Percentiles rank a stretch among this genome's conserved stretches.
phyloP scores from a whole-genome alignment of 2,329 filamentous ascomycete species.

The Aspergillus glaucus region DNA sequence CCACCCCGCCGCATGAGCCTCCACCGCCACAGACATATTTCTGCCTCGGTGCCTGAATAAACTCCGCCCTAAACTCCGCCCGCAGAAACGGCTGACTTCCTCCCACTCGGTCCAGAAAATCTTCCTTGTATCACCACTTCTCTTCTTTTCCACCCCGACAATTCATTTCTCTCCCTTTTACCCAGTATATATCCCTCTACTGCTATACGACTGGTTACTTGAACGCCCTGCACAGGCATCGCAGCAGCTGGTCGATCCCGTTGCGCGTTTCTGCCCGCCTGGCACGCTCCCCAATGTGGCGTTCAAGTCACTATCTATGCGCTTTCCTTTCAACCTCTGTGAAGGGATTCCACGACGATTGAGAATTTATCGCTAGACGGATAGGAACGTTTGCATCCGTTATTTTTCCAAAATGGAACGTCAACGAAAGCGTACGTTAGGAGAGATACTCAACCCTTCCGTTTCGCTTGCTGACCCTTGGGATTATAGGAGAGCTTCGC shows the following conservation, averaged over 20 bases:
- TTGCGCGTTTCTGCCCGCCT: conserved; percentile 1
- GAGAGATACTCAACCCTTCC: not conserved
- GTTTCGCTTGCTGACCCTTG: not conserved
- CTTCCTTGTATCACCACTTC: conserved; percentile 21
- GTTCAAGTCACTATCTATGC: conserved; percentile 26
- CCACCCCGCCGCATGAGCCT: too few relatives aligned
- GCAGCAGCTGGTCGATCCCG: not conserved
- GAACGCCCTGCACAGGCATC: conserved; percentile 3
- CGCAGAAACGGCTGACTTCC: conserved; percentile 23
- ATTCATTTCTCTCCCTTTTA: not conserved
- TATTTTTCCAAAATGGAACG: conserved; percentile 40
- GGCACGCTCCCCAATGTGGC: conserved; percentile 30
- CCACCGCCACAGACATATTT: too few relatives aligned
- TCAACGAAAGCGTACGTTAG: conserved; percentile 43
- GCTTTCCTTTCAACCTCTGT: conserved; percentile 30
- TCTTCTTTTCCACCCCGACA: conserved; percentile 34
- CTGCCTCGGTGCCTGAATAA: not conserved
- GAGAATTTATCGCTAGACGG: conserved; percentile 12
- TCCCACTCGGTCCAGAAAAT: conserved; percentile 23
- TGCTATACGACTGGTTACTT: not conserved
- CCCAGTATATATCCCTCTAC: conserved; percentile 15
- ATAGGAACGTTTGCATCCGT: not conserved
- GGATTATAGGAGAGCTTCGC: conserved; percentile 70
- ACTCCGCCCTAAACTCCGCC: conserved; percentile 15
- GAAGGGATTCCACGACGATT: conserved; percentile 30